These are phyloP conservation scores for Anthoceros angustus DNA, from an alignment of 225 moss, liverwort and hornwort genomes.

Conservation along the genomic window DNA sequence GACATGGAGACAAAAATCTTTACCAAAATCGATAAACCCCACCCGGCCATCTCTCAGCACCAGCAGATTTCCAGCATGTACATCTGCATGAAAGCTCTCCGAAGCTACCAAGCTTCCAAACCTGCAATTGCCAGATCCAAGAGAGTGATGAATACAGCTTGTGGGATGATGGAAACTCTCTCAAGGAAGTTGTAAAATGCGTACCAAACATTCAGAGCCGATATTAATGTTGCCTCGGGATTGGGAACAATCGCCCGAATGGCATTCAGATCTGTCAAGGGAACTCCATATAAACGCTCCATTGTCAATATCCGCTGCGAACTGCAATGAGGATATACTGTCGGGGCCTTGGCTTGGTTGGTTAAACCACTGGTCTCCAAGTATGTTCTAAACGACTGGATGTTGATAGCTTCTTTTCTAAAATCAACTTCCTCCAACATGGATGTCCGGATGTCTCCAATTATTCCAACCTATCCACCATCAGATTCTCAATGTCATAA, in stretches of 20 bases:
- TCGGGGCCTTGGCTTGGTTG: constrained; percentile 68
- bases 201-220: constrained; percentile 91
- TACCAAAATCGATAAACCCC: constrained; percentile 96
- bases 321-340: constrained; percentile 84
- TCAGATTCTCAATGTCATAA: neutral
- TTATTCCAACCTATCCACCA: constrained; percentile 50
- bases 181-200: neutral
- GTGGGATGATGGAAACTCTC: neutral
- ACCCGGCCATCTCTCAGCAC: constrained; percentile 86
- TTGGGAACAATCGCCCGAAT: constrained; percentile 70
- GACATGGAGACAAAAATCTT: constrained; percentile 2
- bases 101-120: constrained; percentile 97
- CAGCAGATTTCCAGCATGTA: constrained; percentile 89
- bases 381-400: constrained; percentile 67
- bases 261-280: constrained; percentile 77
- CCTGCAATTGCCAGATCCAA: constrained; percentile 20
- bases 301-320: constrained; percentile 79
- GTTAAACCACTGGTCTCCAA: constrained; percentile 57
- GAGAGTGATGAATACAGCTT: neutral
- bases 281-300: constrained; percentile 89
- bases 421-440: constrained; percentile 98
- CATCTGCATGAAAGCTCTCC: constrained; percentile 96
- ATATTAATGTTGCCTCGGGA: constrained; percentile 77
- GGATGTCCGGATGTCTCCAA: constrained; percentile 68
- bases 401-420: constrained; percentile 76